These are phyloP conservation scores for Quercus dentata DNA, from an alignment of 306 rosid species.

Conservation along the genomic window DNA sequence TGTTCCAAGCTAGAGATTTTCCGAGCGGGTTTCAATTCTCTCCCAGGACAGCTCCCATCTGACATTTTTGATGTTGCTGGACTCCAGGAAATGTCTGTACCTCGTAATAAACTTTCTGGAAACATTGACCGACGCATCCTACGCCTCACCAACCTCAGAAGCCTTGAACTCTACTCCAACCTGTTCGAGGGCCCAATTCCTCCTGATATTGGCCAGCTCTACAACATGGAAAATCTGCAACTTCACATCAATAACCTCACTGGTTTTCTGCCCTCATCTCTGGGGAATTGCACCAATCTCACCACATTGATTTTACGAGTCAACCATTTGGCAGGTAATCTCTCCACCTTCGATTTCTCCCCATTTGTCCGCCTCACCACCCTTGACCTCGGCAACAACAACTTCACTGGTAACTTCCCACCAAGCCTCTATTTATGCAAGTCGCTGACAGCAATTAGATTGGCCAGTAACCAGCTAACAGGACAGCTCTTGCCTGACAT, in stretches of 20 bases:
- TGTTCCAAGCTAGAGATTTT: constrained; percentile 65
- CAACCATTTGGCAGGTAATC: constrained; percentile 59
- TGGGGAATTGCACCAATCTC: constrained; percentile 65
- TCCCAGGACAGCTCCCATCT: constrained; percentile 57
- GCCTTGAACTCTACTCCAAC: constrained; percentile 76
- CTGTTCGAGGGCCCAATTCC: constrained; percentile 55
- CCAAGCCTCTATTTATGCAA: constrained; percentile 69
- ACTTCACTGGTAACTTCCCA: constrained; percentile 66
- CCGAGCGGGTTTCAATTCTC: constrained; percentile 74
- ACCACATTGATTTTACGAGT: constrained; percentile 69
- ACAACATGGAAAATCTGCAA: constrained; percentile 48
- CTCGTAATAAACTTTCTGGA: constrained; percentile 56
- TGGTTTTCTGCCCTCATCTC: constrained; percentile 60
- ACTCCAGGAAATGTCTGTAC: constrained; percentile 58
- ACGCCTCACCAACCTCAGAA: constrained; percentile 50
- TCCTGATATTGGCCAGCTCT: constrained; percentile 53
- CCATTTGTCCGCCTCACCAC: constrained; percentile 42
- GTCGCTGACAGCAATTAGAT: constrained; percentile 70
- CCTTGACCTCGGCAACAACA: constrained; percentile 81
- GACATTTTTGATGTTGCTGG: constrained; percentile 48
- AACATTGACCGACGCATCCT: constrained; percentile 40
- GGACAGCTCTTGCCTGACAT: constrained; percentile 68
- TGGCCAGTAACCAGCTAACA: constrained; percentile 56
- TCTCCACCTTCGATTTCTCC: constrained; percentile 69
- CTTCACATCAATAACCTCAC: constrained; percentile 74